phyloP scores from a whole-genome alignment of 78 protist genomes.

The Emiliania huxleyi region DNA sequence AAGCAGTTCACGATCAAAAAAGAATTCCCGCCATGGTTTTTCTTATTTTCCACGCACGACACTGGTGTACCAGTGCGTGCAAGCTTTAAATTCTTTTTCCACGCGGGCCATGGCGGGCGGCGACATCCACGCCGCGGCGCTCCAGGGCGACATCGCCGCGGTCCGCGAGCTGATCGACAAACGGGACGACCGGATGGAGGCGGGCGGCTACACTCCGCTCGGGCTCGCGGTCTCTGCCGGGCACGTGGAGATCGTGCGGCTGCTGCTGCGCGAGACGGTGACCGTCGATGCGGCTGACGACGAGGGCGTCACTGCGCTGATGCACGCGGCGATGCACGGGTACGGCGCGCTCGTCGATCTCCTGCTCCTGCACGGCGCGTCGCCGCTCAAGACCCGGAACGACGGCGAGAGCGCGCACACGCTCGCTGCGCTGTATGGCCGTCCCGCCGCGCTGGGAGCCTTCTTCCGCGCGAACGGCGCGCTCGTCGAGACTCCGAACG shows the following conservation, averaged over 20 bases:
- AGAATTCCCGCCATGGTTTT: no score
- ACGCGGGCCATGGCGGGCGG: no score
- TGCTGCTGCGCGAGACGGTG: not conserved
- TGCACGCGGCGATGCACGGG: constrained; percentile 3
- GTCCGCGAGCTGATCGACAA: not conserved
- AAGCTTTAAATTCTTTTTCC: no score
- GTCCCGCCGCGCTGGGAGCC: not conserved
- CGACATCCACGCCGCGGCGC: not conserved
- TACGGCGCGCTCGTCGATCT: not conserved
- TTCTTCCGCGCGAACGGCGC: not conserved
- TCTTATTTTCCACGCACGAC: no score
- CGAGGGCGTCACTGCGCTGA: not conserved
- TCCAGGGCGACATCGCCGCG: not conserved
- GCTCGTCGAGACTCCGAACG: not conserved
- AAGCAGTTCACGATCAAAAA: no score
- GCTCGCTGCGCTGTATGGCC: not conserved
- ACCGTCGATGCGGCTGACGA: not conserved
- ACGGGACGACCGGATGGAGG: not conserved
- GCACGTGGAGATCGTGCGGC: not conserved
- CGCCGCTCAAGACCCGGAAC: not conserved
- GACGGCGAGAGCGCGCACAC: not conserved
- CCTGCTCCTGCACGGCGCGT: not conserved
- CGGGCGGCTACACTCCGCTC: not conserved
- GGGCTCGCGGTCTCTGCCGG: not conserved
- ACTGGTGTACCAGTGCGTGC: no score